Percentiles rank a stretch among this genome's conserved stretches.
Conservation (phyloP, 495 filamentous ascomycete species). For the Corynascus novoguineensis region DNA sequence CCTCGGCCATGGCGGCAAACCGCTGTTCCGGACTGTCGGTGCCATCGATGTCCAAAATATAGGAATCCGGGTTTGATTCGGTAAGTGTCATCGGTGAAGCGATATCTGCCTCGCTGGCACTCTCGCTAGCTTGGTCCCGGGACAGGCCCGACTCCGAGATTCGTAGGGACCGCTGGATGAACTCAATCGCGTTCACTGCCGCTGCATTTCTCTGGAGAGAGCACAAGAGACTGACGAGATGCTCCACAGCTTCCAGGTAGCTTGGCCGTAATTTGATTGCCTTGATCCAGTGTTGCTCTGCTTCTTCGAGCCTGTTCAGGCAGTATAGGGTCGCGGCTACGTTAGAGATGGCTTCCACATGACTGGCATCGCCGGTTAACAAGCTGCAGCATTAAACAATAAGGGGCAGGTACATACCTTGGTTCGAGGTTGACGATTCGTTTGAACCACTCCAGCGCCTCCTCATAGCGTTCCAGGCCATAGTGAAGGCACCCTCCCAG, state of each 20-base stretch:
- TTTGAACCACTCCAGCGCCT: slow-evolving; percentile 82
- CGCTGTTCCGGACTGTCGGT: slow-evolving; percentile 22
- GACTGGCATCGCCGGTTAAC: slow-evolving; percentile 49
- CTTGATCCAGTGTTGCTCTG: slow-evolving; percentile 77
- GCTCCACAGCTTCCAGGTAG: slow-evolving; percentile 95
- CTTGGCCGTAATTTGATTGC: slow-evolving; percentile 78
- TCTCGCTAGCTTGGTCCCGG: slow-evolving; percentile 18
- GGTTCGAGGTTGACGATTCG: slow-evolving; percentile 77
- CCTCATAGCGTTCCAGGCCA: slow-evolving; percentile 80
- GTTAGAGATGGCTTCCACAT: slow-evolving; percentile 94
- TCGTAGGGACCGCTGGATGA: slow-evolving; percentile 72
- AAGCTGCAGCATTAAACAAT: neutral
- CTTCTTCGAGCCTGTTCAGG: slow-evolving; percentile 74
- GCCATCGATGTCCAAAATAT: slow-evolving; percentile 21
- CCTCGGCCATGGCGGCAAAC: slow-evolving; percentile 34
- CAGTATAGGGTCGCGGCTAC: slow-evolving; percentile 84
- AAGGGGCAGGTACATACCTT: slow-evolving; percentile 49
- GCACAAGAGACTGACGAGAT: slow-evolving; percentile 84
- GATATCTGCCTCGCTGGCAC: slow-evolving; percentile 21
- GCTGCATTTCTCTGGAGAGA: slow-evolving; percentile 75
- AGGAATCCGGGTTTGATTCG: slow-evolving; percentile 21
- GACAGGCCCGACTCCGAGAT: slow-evolving; percentile 26
- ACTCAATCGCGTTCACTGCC: slow-evolving; percentile 83
- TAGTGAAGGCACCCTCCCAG: slow-evolving; percentile 91
- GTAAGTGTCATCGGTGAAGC: slow-evolving; percentile 16